phyloP scores from a whole-genome alignment of 306 rosid genomes.

The Sicyos edulis region DNA sequence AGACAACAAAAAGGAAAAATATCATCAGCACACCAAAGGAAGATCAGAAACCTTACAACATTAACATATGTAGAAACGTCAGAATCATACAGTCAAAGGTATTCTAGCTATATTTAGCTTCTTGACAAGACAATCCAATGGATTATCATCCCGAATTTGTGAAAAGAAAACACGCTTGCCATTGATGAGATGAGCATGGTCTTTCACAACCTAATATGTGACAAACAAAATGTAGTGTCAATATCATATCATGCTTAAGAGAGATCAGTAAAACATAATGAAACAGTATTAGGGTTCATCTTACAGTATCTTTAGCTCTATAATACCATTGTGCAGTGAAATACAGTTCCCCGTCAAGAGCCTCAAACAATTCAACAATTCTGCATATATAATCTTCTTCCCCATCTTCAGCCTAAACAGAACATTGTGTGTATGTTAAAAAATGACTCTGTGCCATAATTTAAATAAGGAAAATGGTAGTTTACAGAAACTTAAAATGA shows the following conservation, averaged over 20 bases:
- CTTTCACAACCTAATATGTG: slow-evolving; percentile 42
- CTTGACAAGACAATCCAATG: slow-evolving; percentile 53
- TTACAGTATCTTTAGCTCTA: slow-evolving; percentile 68
- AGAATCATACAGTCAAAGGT: slow-evolving; percentile 35
- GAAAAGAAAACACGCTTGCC: slow-evolving; percentile 64
- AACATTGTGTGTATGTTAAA: neutral
- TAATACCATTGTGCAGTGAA: slow-evolving; percentile 83
- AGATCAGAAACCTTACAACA: neutral
- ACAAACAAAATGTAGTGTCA: neutral
- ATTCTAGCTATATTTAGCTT: slow-evolving; percentile 36
- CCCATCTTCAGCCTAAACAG: slow-evolving; percentile 49
- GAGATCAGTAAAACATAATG: neutral
- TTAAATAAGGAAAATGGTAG: too few relatives aligned
- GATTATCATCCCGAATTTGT: slow-evolving; percentile 56
- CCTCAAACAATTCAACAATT: slow-evolving; percentile 68
- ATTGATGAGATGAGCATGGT: slow-evolving; percentile 39
- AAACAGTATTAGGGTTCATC: slow-evolving; percentile 12
- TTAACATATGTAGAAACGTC: neutral
- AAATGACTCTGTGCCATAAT: neutral
- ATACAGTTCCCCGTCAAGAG: slow-evolving; percentile 37
- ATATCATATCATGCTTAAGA: neutral
- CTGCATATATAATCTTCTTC: slow-evolving; percentile 40
- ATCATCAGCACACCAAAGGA: neutral
- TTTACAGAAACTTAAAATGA: neutral
- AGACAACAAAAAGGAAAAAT: neutral